phyloP scores from a whole-genome alignment of 2,329 filamentous ascomycete species.

The Penicillium sp. region DNA sequence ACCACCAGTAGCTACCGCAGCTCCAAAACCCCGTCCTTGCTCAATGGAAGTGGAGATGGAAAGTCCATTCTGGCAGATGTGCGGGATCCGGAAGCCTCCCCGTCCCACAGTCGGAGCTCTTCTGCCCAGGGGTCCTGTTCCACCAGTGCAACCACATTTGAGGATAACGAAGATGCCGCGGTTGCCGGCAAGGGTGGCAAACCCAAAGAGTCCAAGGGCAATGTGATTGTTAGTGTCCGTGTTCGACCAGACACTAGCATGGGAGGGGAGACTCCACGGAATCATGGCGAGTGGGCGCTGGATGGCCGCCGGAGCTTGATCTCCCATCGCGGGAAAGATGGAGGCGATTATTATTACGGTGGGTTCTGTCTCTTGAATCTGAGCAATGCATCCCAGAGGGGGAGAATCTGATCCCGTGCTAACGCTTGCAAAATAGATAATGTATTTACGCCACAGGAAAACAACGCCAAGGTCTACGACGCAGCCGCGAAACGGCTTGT shows the following conservation, averaged over 20 bases:
- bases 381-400: conserved; percentile 7
- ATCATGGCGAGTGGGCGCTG: conserved; percentile 87
- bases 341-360: conserved; percentile 92
- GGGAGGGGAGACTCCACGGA: conserved; percentile 61
- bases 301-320: conserved; percentile 82
- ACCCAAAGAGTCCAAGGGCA: conserved; percentile 78
- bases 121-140: conserved; percentile 92
- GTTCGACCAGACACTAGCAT: conserved; percentile 75
- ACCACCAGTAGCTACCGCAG: conserved; percentile 53
- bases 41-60: conserved; percentile 77
- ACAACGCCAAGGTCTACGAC: conserved; percentile 94
- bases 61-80: conserved; percentile 68
- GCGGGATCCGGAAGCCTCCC: conserved; percentile 76
- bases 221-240: conserved; percentile 92
- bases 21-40: conserved; percentile 66
- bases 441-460: conserved; percentile 90
- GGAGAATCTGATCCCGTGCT: neutral
- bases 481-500: conserved; percentile 91
- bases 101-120: conserved; percentile 84
- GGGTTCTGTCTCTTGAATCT: conserved; percentile 35
- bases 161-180: conserved; percentile 67
- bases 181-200: conserved; percentile 36
- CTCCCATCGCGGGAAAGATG: conserved; percentile 82
- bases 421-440: conserved; percentile 65
- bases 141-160: conserved; percentile 84